These are phyloP conservation scores for Waltiozyma sp. DNA, from an alignment of 1,139 yeast species.

Conservation along the genomic window DNA sequence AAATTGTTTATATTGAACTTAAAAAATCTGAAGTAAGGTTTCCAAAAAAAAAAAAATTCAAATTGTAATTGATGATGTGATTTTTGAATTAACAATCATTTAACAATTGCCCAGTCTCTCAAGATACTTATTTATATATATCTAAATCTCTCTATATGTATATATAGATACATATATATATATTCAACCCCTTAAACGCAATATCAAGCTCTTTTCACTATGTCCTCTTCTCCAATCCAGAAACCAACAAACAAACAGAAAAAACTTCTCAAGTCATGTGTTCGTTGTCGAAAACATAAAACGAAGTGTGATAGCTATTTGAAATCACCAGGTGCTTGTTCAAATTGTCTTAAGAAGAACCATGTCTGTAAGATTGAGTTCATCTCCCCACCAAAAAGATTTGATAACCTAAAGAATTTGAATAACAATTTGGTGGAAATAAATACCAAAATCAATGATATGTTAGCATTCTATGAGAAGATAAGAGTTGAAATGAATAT, in stretches of 20 bases:
- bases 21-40: no score
- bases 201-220: no score
- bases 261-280: constrained; percentile 45
- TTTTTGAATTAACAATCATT: no score
- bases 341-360: constrained; percentile 43
- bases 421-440: constrained; percentile 5
- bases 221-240: background rate
- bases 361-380: constrained; percentile 41
- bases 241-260: background rate
- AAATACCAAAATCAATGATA: constrained; percentile 9
- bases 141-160: no score
- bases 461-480: constrained; percentile 8
- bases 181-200: no score
- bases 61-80: no score
- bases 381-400: constrained; percentile 27
- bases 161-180: no score
- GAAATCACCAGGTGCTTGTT: constrained; percentile 44
- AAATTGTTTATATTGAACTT: no score
- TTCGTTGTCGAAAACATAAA: constrained; percentile 53
- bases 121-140: no score
- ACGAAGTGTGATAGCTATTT: constrained; percentile 49
- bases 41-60: no score
- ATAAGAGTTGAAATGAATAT: constrained; percentile 4
- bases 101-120: no score
- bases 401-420: constrained; percentile 16